Conservation (phyloP, 306 rosid genomes). For the Purshia tridentata region DNA sequence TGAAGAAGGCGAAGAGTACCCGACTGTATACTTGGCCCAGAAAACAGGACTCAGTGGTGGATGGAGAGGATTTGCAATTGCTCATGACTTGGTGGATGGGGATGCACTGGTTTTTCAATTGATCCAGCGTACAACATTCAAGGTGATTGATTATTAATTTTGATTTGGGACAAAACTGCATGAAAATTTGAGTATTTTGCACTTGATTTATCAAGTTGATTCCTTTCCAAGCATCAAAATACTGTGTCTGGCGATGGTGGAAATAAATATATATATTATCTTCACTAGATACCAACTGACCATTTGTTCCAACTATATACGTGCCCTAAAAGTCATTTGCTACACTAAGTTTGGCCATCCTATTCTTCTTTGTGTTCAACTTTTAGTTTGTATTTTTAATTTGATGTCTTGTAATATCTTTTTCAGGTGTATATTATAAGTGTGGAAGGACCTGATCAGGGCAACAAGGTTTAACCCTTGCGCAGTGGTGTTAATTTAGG, state of each 20-base stretch:
- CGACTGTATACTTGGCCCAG: constrained; percentile 33
- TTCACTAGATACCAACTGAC: background rate
- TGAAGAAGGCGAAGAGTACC: constrained; percentile 41
- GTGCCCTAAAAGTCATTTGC: background rate
- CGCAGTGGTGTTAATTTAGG: constrained; percentile 30
- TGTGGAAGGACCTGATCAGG: constrained; percentile 40
- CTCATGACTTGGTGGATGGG: constrained; percentile 62
- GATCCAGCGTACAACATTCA: constrained; percentile 44
- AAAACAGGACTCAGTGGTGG: constrained; percentile 57
- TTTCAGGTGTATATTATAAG: constrained; percentile 62
- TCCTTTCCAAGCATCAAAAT: background rate
- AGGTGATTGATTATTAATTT: constrained; percentile 37
- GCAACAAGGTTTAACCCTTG: constrained; percentile 5
- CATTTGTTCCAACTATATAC: background rate
- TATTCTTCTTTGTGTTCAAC: background rate
- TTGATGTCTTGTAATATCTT: constrained; percentile 17
- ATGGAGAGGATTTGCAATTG: constrained; percentile 58
- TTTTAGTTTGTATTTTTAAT: background rate
- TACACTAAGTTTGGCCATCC: too few species aligned
- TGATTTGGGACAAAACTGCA: background rate
- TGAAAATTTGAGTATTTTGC: background rate
- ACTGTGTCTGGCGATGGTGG: background rate
- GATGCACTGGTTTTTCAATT: constrained; percentile 66
- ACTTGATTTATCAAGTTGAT: background rate
- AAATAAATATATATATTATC: background rate